Evolutionary conservation across 805 yeast species (phyloP).

Genomic region (Vanderwaltozyma verrucispora): DNA sequence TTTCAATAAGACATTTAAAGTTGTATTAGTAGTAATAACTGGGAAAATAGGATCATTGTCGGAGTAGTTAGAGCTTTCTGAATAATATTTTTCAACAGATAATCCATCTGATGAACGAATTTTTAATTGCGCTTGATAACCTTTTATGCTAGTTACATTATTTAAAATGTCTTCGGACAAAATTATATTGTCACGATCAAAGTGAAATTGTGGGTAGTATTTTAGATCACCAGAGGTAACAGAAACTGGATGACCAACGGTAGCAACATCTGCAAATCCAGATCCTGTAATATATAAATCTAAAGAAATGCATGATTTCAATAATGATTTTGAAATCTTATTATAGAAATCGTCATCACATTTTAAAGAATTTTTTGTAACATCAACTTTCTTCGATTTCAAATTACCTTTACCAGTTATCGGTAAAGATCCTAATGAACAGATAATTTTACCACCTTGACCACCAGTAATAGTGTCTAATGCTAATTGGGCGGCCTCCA

Average conservation of each 20-base stretch:
- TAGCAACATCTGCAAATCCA: slow-evolving; percentile 60
- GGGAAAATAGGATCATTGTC: slow-evolving; percentile 63
- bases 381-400: slow-evolving; percentile 31
- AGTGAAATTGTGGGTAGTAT: slow-evolving; percentile 56
- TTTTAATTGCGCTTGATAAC: slow-evolving; percentile 74
- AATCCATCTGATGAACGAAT: slow-evolving; percentile 83
- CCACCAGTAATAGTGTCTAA: slow-evolving; percentile 36
- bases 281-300: slow-evolving; percentile 65
- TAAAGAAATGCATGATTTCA: slow-evolving; percentile 53
- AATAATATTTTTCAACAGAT: slow-evolving; percentile 68
- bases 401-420: slow-evolving; percentile 72
- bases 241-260: slow-evolving; percentile 52
- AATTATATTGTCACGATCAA: slow-evolving; percentile 58
- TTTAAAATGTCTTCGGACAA: slow-evolving; percentile 51
- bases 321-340: slow-evolving; percentile 45
- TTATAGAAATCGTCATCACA: slow-evolving; percentile 55
- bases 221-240: slow-evolving; percentile 63
- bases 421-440: slow-evolving; percentile 60
- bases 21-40: slow-evolving; percentile 47
- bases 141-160: slow-evolving; percentile 42
- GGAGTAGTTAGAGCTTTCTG: slow-evolving; percentile 37
- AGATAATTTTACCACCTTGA: slow-evolving; percentile 80
- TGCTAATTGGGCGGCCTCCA: slow-evolving; percentile 55
- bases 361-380: slow-evolving; percentile 42
- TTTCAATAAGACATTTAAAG: slow-evolving; percentile 58